Evolutionary conservation across 495 filamentous ascomycete species (phyloP).

Genomic region (Tuber aestivum): DNA sequence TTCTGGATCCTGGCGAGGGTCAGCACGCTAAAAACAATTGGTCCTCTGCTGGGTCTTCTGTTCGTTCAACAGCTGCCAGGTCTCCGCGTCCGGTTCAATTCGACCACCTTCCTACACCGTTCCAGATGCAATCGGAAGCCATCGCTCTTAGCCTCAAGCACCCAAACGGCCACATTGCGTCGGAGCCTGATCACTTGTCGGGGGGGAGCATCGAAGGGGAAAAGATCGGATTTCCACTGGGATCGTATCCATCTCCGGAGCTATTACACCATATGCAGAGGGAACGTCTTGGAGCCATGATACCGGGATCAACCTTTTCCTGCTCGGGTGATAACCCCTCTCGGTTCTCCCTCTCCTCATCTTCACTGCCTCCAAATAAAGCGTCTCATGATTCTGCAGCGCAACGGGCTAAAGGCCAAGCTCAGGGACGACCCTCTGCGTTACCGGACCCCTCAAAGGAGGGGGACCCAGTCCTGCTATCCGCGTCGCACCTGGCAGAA

Average conservation of each 20-base stretch:
- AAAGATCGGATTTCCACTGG: conserved; percentile 32
- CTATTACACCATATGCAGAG: conserved; percentile 12
- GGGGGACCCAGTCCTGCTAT: conserved; percentile 54
- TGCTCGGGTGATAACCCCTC: conserved; percentile 16
- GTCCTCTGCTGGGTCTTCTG: conserved; percentile 61
- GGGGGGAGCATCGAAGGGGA: conserved; percentile 29
- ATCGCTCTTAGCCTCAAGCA: conserved; percentile 52
- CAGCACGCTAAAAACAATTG: conserved; percentile 63
- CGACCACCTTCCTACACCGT: conserved; percentile 71
- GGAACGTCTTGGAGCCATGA: conserved; percentile 12
- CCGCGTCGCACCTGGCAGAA: conserved; percentile 58
- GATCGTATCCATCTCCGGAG: conserved; percentile 30
- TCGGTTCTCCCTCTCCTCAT: conserved; percentile 18
- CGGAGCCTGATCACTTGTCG: conserved; percentile 46
- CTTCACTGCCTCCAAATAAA: conserved; percentile 13
- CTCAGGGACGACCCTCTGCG: conserved; percentile 53
- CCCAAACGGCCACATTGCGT: conserved; percentile 45
- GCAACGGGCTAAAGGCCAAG: conserved; percentile 25
- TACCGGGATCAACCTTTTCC: conserved; percentile 8
- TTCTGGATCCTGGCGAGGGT: conserved; percentile 58
- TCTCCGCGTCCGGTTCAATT: conserved; percentile 64
- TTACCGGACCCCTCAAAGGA: conserved; percentile 49
- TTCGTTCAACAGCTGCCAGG: conserved; percentile 60
- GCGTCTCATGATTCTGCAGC: neutral
- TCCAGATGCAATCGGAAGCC: conserved; percentile 62